These are phyloP conservation scores for Phytopythium kandeliae DNA, from an alignment of 352 stramenopile species.

Conservation along the genomic window DNA sequence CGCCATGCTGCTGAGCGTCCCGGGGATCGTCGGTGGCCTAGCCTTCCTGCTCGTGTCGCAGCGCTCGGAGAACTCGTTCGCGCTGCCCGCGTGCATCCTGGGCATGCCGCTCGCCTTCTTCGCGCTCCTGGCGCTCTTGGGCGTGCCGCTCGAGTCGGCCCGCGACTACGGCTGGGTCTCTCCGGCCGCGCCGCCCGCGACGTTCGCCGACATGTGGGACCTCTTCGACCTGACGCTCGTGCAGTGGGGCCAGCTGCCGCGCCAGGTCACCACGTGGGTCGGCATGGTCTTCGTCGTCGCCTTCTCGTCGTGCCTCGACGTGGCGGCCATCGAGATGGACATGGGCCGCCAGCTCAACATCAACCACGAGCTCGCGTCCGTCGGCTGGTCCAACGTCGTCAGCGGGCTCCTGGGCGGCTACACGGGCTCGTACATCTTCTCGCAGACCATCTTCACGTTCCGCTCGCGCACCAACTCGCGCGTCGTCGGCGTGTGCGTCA, in stretches of 20 bases:
- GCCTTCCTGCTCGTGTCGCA: constrained; percentile 81
- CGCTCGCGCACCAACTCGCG: constrained; percentile 88
- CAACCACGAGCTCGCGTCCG: constrained; percentile 91
- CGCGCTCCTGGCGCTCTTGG: constrained; percentile 61
- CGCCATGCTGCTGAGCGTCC: constrained; percentile 78
- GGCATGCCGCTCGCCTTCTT: constrained; percentile 92
- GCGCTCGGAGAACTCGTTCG: constrained; percentile 71
- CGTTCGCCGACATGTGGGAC: constrained; percentile 69
- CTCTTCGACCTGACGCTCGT: constrained; percentile 92
- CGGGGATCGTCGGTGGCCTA: constrained; percentile 78
- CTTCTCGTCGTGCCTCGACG: constrained; percentile 96
- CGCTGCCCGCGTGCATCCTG: constrained; percentile 79
- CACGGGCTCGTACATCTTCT: constrained; percentile 99
- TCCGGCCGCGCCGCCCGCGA: constrained; percentile 38
- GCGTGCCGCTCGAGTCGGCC: constrained; percentile 86
- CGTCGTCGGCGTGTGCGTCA: constrained; percentile 89
- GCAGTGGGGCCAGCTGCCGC: constrained; percentile 85
- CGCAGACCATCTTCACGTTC: constrained; percentile 97
- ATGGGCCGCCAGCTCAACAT: constrained; percentile 93
- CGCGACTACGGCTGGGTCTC: constrained; percentile 89
- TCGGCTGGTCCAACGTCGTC: constrained; percentile 96
- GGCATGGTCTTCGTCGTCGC: constrained; percentile 97
- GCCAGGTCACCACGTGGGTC: constrained; percentile 89
- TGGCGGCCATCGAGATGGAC: constrained; percentile 97
- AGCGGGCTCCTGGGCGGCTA: constrained; percentile 95